Evolutionary conservation across 257 asterid genomes (phyloP).

Genomic region (Nicotiana obtusifolia): DNA sequence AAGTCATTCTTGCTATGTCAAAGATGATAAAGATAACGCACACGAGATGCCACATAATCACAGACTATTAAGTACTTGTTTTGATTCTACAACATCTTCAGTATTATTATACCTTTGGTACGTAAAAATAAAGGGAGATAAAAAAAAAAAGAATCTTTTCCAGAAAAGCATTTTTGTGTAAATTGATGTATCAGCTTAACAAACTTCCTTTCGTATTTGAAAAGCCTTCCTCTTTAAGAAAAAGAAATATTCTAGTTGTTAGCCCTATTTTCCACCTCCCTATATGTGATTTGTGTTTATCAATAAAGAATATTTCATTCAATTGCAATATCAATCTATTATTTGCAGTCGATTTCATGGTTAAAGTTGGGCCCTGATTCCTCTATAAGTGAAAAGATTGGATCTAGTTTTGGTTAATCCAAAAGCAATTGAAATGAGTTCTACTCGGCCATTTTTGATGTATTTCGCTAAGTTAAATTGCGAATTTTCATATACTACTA

Average conservation of each 20-base stretch:
- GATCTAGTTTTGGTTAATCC: no score
- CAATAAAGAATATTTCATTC: not conserved
- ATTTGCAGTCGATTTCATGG: not conserved
- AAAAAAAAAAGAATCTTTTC: not conserved
- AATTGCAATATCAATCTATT: not conserved
- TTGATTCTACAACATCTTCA: not conserved
- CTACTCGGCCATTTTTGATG: no score
- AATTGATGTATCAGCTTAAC: not conserved
- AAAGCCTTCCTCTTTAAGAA: not conserved
- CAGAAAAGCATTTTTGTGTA: not conserved
- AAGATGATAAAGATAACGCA: not conserved
- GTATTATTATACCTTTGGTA: not conserved
- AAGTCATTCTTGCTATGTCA: not conserved
- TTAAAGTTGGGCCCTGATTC: not conserved
- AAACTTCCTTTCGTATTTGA: not conserved
- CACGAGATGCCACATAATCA: constrained; percentile 5
- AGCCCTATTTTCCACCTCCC: not conserved
- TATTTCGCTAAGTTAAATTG: not conserved
- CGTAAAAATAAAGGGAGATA: not conserved
- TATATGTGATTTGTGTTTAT: not conserved
- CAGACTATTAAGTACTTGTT: not conserved
- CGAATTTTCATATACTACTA: not conserved
- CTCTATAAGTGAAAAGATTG: not conserved
- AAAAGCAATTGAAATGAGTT: not conserved
- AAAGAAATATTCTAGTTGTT: not conserved